These are phyloP conservation scores for Mycosarcoma mackinlayi DNA, from an alignment of 1,284 basidiomycete species.

Conservation along the genomic window DNA sequence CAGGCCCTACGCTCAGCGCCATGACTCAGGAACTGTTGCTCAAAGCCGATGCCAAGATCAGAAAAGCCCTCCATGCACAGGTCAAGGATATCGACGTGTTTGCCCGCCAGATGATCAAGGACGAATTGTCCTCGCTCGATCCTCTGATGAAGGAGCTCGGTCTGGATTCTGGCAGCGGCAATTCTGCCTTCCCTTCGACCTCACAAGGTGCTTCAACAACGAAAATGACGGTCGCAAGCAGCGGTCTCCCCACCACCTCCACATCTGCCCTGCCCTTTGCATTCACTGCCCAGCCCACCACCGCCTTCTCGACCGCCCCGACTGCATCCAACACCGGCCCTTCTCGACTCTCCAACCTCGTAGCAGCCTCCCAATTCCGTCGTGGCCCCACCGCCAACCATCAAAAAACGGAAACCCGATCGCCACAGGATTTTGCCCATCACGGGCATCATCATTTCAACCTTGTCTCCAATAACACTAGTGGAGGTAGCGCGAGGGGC, in stretches of 20 bases:
- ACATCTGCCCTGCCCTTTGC: conserved; percentile 18
- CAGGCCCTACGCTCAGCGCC: conserved; percentile 15
- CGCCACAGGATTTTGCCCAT: conserved; percentile 2
- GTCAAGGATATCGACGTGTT: conserved; percentile 56
- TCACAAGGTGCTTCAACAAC: too few species aligned
- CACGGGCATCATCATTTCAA: conserved; percentile 37
- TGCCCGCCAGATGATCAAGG: conserved; percentile 55
- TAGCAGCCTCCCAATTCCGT: conserved; percentile 20
- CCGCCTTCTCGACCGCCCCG: neutral
- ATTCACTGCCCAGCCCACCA: conserved; percentile 1
- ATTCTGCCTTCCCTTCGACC: conserved; percentile 6
- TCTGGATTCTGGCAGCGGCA: neutral
- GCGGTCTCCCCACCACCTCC: conserved; percentile 21
- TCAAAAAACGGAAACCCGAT: neutral
- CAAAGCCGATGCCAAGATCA: conserved; percentile 59
- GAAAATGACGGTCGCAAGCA: neutral
- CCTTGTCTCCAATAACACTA: conserved; percentile 1
- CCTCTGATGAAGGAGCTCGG: conserved; percentile 42
- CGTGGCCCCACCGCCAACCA: neutral
- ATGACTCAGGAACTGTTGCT: conserved; percentile 46
- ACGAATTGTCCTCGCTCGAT: conserved; percentile 49
- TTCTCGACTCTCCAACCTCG: conserved; percentile 3
- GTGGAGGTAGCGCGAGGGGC: neutral
- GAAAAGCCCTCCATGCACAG: conserved; percentile 41
- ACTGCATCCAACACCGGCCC: neutral